Base-by-base conservation (phyloP, 371 early-diverging fungal species). In the Mucor circinelloides region DNA sequence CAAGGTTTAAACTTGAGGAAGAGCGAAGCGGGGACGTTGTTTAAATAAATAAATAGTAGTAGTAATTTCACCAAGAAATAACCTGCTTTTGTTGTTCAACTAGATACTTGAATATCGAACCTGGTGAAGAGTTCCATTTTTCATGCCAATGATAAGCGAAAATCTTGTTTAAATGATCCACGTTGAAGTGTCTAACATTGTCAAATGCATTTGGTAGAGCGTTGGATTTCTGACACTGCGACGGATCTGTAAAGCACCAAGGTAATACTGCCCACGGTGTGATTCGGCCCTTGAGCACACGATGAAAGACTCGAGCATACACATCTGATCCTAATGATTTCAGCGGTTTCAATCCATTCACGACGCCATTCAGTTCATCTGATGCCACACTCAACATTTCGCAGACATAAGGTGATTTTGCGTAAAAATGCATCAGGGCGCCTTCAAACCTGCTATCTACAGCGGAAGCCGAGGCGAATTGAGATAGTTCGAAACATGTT, bases 211-310 rank as follows among this genome's bases (percentile, higher is more conserved):
- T 60, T 0, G 75, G 75, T 36, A 78, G 36, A 9, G 75, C 70
- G 42, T 75, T 78, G 7, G 36, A 52, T 12, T 32, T 52, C 15
- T 58, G 50, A 25, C 78, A 78, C 25, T 64, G 58, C 2, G 82
- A 80, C 0, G 84, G 79, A 48, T 82, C 81, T 6, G 76, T 76
- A 58, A 74, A 80, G 59, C 84, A 84, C 84, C 84, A 84, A 15
- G 84, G 84, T n/a, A 84, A 23, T 2, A 77, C 50, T 2, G 75
- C 64, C 78, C 82, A 84, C 6, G 81, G 75, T 57, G 69, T 55
- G n/a, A 71, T 56, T 7, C 68, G 66, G 56, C 77, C 65, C 19
- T 70, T 66, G 13, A 85, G 36, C 9, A 81, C 55, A 19, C 75
- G 67, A 19, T 72, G 58, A 58, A 75, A 81, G 6, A 77, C 67